phyloP scores from a whole-genome alignment of 129 eudicot species.

The Dittrichia graveolens region DNA sequence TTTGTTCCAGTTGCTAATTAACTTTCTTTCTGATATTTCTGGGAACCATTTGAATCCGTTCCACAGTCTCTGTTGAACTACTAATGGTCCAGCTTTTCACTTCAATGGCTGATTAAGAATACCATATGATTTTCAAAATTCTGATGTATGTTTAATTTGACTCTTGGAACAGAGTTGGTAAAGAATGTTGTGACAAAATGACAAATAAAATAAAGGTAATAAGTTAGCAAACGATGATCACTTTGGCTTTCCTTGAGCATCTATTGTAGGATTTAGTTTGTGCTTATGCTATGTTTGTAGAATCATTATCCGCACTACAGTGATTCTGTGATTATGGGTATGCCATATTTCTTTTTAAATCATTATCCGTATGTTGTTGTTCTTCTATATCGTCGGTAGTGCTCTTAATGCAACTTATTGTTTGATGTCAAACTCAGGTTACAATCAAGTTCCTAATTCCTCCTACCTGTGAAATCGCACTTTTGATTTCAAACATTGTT shows the following conservation, averaged over 20 bases:
- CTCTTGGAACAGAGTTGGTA: background rate
- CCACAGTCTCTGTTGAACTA: background rate
- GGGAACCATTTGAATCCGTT: background rate
- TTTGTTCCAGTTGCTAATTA: background rate
- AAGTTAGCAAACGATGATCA: background rate
- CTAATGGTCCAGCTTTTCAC: background rate
- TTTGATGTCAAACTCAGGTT: constrained; percentile 48
- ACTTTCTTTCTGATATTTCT: background rate
- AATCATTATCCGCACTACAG: background rate
- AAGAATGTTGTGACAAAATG: too few species aligned
- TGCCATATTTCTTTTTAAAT: background rate
- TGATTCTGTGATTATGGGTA: background rate
- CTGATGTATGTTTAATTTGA: constrained; percentile 5
- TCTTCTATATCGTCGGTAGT: background rate
- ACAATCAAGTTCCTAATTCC: constrained; percentile 92
- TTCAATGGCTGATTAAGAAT: constrained; percentile 1
- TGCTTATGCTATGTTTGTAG: constrained; percentile 3
- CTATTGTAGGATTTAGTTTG: background rate
- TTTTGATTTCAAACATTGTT: constrained; percentile 69
- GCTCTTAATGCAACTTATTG: constrained; percentile 11
- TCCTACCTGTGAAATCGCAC: constrained; percentile 74
- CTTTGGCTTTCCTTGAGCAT: constrained; percentile 2
- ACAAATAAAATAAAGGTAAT: background rate
- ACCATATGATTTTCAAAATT: background rate
- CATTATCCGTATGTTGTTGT: background rate